Evolutionary conservation across 208 protist species (phyloP), one percentile per base, ranked within the genome.

Genomic region (Naegleria fowleri): DNA sequence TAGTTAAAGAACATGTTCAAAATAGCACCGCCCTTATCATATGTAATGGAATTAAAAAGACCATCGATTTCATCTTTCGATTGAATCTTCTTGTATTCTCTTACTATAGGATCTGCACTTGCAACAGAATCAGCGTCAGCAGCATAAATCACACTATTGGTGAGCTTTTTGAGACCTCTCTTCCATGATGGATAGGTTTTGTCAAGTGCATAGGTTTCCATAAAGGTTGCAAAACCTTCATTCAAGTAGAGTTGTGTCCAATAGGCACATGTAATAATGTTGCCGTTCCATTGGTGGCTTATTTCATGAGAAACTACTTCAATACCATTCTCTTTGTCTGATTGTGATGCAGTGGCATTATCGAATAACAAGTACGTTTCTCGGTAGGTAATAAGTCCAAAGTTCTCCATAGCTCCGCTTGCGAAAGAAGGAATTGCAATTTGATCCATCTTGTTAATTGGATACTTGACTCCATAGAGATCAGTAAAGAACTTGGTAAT

Each of bases 341-440:
- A 93, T 84, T 75, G 55, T 33, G 93, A 92, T 89, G 93, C 95
- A 41, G 94, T 94, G 15, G 86, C 86, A 41, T 93, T 92, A 85
- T 95, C 92, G 88, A 94, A 95, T 15, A 97, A 93, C 58, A 97
- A 89, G 41, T 94, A 93, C 19, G 94, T 92, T 88, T 98, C 96
- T 75, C 98, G 95, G 92, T 96, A 99, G 15, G 97, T 99, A 84
- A 99, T 95, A 51, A 98, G 94, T 83, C 97, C 97, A 96, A 97
- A 99, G 94, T 99, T 99, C 93, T 99, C 98, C 98, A 99, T 99
- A 39, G 98, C 98, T 22, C 98, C 98, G 43, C 38, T 85, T 85
- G n/a, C 94, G 91, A 98, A 99, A 59, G 98, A 96, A 11, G 97
- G 97, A 89, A 99, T 95, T 19, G 97, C 96, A 79, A 99, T 92